Evolutionary conservation across 179 eudicot species (phyloP), one percentile per base, ranked within the genome.

Genomic region (Amaranthus tricolor): DNA sequence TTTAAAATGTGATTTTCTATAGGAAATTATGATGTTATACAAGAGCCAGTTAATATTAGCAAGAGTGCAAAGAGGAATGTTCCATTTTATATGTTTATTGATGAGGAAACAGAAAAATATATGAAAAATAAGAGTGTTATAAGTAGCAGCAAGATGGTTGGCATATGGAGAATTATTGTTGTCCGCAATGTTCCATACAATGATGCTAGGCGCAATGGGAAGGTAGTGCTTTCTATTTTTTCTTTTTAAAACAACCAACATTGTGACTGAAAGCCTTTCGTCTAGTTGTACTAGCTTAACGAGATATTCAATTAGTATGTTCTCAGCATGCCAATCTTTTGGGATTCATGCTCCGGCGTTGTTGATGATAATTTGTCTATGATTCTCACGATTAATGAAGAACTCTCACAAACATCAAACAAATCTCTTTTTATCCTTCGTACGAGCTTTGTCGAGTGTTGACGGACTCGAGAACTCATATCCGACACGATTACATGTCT

Each of bases 11-110:
- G 40, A 55, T 63, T n/a, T 60, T 71, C 51, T 84, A 45, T 81
- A 93, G 98, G 98, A 79, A 91, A 91, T 76, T 93, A 93, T 85
- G 98, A 93, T 71, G 68, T 88, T 62, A 88, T 93, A 71, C 97
- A 91, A 77, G 88, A 93, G 79, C 98, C 98, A 12, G 79, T 58
- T 74, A 88, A 85, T 79, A 85, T 91, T 79, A 85, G 98, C 82
- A 84, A 86, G 66, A 69, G 40, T 70, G 86, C 98, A 73, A 85
- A 80, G 80, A 80, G 74, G 68, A 80, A 77, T 71, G 84, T 91
- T 71, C 96, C 91, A 62, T 93, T 93, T 71, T 87, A 81, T 74
- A 93, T 93, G 97, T 93, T 93, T 70, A 80, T 93, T 82, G 98
- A 93, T 73, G 95, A 93, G 79, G 92, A 86, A 78, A 93, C 98